phyloP scores from a whole-genome alignment of 345 rosid species.

The Sapria himalayana region DNA sequence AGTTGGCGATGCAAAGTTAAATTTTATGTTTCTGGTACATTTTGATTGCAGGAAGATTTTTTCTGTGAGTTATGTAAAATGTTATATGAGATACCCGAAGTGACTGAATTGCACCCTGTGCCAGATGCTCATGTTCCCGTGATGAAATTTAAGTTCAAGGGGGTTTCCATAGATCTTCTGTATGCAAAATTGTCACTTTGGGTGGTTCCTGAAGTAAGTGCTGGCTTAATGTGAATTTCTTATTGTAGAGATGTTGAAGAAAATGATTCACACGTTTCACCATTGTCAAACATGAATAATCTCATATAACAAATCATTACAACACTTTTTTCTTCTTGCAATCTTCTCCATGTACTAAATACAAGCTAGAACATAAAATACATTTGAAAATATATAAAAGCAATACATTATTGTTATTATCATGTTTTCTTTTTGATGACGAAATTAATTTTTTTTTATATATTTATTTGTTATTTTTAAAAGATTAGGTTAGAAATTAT shows the following conservation, averaged over 20 bases:
- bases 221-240: constrained; percentile 6
- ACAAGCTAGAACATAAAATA: no score
- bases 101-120: constrained; percentile 83
- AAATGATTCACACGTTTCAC: no score
- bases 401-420: no score
- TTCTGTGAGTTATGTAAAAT: constrained; percentile 69
- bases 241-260: not conserved
- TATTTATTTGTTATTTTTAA: no score
- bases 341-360: no score
- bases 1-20: constrained; percentile 8
- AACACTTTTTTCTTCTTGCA: no score
- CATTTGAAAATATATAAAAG: no score
- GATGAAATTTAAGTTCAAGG: constrained; percentile 68
- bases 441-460: no score
- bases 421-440: no score
- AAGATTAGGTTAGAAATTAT: no score
- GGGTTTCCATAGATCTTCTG: constrained; percentile 87
- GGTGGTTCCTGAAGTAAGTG: constrained; percentile 87
- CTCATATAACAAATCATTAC: no score
- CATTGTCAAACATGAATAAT: no score
- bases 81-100: constrained; percentile 86
- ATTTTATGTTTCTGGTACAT: constrained; percentile 9
- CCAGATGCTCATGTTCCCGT: constrained; percentile 98
- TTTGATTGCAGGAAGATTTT: constrained; percentile 58
- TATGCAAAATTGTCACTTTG: constrained; percentile 82